Percentiles rank a stretch among this genome's conserved stretches.
Conservation (phyloP, 2,329 filamentous ascomycete genomes). For the Coniella lustricola region DNA sequence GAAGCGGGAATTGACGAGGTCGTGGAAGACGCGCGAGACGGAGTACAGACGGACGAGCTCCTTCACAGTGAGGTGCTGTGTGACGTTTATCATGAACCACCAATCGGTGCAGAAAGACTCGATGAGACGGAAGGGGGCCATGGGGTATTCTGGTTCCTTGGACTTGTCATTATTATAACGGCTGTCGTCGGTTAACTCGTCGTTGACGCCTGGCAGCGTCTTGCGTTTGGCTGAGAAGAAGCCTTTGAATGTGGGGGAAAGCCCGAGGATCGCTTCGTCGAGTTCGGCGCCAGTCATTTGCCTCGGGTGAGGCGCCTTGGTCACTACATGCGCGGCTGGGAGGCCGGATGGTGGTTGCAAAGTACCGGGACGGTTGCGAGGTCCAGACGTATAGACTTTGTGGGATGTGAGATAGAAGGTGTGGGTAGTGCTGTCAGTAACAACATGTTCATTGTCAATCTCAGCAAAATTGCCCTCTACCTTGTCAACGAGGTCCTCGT, state of each 20-base stretch:
- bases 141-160: too few relatives aligned
- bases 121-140: conserved; percentile 33
- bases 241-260: conserved; percentile 6
- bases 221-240: background rate
- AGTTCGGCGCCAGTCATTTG: background rate
- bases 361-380: background rate
- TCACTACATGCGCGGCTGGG: too few relatives aligned
- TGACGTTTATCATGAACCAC: conserved; percentile 49
- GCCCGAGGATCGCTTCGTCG: conserved; percentile 8
- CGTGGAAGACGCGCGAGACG: conserved; percentile 56
- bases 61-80: conserved; percentile 43
- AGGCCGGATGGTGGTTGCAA: too few relatives aligned
- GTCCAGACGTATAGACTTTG: conserved; percentile 11
- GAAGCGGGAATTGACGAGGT: conserved; percentile 51
- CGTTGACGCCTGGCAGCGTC: background rate
- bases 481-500: too few relatives aligned
- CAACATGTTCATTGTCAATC: too few relatives aligned
- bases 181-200: background rate
- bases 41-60: conserved; percentile 60
- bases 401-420: conserved; percentile 4
- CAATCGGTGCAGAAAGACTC: conserved; percentile 35
- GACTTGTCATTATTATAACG: too few relatives aligned
- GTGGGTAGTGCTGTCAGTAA: background rate
- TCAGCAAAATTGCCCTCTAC: too few relatives aligned
- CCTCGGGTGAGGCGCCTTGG: too few relatives aligned